Conservation (phyloP, 306 rosid species). For the Lithocarpus polystachyus region DNA sequence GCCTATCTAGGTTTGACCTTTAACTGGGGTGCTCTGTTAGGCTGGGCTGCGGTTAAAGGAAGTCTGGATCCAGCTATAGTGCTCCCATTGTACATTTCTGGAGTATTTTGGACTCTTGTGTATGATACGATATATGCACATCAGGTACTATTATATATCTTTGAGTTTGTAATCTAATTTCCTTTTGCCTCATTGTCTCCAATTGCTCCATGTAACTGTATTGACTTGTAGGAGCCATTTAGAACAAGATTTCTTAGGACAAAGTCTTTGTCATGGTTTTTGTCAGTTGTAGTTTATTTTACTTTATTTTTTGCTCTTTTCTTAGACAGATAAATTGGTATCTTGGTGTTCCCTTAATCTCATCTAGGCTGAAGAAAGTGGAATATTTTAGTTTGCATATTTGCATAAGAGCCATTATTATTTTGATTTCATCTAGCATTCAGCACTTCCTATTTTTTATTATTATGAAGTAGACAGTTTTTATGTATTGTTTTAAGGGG, state of each 20-base stretch:
- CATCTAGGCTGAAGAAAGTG: no score
- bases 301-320: not conserved
- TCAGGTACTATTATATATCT: constrained; percentile 58
- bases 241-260: not conserved
- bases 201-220: not conserved
- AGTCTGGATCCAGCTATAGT: constrained; percentile 72
- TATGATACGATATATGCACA: constrained; percentile 95
- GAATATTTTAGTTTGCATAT: not conserved
- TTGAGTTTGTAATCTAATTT: not conserved
- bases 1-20: constrained; percentile 87
- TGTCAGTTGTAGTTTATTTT: not conserved
- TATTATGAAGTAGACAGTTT: not conserved
- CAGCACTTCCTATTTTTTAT: not conserved
- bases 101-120: constrained; percentile 92
- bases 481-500: not conserved
- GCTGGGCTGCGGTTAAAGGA: constrained; percentile 89
- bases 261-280: not conserved
- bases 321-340: not conserved
- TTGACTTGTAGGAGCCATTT: not conserved
- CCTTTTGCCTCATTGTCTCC: constrained; percentile 7
- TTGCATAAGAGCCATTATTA: not conserved
- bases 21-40: constrained; percentile 94
- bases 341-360: no score
- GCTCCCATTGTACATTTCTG: constrained; percentile 79
- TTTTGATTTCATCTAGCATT: not conserved